Base-by-base conservation (phyloP, 2,329 filamentous ascomycete species). In the Sclerotinia spermophila region DNA sequence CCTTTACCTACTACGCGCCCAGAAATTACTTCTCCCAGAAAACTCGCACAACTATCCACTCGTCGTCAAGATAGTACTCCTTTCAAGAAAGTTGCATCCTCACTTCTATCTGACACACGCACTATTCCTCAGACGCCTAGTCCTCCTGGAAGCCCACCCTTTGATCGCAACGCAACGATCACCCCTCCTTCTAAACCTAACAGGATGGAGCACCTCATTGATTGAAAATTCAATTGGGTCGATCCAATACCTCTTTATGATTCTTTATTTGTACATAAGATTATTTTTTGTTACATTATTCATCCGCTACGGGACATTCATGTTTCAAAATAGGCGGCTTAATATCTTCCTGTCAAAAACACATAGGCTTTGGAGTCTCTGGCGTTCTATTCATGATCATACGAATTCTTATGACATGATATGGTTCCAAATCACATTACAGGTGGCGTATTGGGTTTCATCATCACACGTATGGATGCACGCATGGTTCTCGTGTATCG, bases 311-410 rank as follows among this genome's bases (percentile, higher is more conserved):
- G 53, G 19, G 53, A 69, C 33, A 30, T 53, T 40, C 62, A 40
- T 35, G 35, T 65, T 53, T 53, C 53, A 35, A 40, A 53, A 30
- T 30, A 53, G 45, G 51, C 45, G 35, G 17, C n/a, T 65, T 53
- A 27, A n/a, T 24, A 53, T 65, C 33, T 65, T 65, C 33, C 33
- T 30, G 27, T 65, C 33, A 40, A 8, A 45, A 40, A 27, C 11
- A 55, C 24, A 38, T 30, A 53, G 44, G 35, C 19, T 62, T 45
- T 53, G 40, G 70, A 42, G 48, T 71, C 51, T 60, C 38, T 21
- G 56, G 67, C 56, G 67, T 69, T 69, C n/a, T 64, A 69, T 64
- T 38, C 66, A 45, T 65, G 38, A 40, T 58, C 60, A 61, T 69
- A 61, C 38, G 51, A 65, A 65, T 40, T 48, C 42, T 27, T 13